Evolutionary conservation across 1,284 basidiomycete species (phyloP).

Genomic region (Pisolithus thermaeus): DNA sequence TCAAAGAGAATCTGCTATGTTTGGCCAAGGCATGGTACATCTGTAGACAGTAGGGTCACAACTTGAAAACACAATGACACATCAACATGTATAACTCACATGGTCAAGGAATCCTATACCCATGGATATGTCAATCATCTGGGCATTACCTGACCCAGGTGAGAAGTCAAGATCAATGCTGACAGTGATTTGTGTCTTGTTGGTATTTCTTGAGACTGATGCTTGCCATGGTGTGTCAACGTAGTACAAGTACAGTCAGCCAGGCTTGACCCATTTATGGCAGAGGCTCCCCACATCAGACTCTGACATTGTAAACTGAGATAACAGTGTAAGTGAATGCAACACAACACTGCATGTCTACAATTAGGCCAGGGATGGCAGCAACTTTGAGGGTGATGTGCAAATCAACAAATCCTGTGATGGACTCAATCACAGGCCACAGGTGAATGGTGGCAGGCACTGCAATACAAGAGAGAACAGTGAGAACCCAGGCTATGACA

Average conservation of each 20-base stretch:
- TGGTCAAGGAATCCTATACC: constrained; percentile 99
- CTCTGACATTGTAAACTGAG: too few species aligned
- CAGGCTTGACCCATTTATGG: background rate
- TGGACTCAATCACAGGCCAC: too few species aligned
- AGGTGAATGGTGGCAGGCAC: constrained; percentile 2
- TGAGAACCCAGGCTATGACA: constrained; percentile 48
- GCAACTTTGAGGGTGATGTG: too few species aligned
- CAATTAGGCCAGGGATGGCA: too few species aligned
- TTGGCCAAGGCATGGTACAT: constrained; percentile 96
- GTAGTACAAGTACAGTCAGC: constrained; percentile 2
- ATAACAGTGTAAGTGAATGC: too few species aligned
- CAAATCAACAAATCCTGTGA: too few species aligned
- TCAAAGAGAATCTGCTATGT: constrained; percentile 88
- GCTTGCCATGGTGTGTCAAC: constrained; percentile 35
- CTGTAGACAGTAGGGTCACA: constrained; percentile 36
- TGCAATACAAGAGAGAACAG: constrained; percentile 13
- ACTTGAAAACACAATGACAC: background rate
- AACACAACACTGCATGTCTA: too few species aligned
- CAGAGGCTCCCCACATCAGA: too few species aligned
- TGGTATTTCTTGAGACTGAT: constrained; percentile 81
- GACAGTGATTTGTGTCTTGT: constrained; percentile 89
- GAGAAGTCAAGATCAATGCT: constrained; percentile 79
- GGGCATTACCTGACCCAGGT: constrained; percentile 56
- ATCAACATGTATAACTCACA: constrained; percentile 42
- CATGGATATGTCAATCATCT: constrained; percentile 84